Conservation (phyloP, 2,329 filamentous ascomycete species). For the Neofusicoccum umdonicola region DNA sequence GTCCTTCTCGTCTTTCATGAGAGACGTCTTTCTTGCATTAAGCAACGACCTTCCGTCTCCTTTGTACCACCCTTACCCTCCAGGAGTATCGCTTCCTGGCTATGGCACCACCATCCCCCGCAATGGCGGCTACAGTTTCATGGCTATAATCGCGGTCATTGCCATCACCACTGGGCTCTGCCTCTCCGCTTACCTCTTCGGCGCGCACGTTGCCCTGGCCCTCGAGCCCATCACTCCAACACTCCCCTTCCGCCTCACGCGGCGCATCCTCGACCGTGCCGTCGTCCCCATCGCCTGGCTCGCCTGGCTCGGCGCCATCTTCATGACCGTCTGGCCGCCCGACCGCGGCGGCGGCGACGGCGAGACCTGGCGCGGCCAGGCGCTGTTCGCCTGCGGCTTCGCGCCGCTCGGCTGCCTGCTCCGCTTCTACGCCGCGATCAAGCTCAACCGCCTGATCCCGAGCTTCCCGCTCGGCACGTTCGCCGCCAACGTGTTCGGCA, state of each 20-base stretch:
- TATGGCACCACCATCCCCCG: constrained; percentile 44
- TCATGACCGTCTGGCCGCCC: constrained; percentile 71
- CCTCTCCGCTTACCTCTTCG: constrained; percentile 66
- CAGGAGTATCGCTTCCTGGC: constrained; percentile 29
- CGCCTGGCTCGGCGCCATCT: constrained; percentile 73
- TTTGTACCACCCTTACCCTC: constrained; percentile 37
- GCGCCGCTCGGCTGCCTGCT: constrained; percentile 75
- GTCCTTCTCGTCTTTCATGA: constrained; percentile 81
- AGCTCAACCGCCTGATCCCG: constrained; percentile 65
- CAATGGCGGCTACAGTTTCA: constrained; percentile 75
- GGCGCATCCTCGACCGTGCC: constrained; percentile 62
- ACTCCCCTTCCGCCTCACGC: constrained; percentile 56
- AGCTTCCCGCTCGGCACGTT: constrained; percentile 87
- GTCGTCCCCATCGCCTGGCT: constrained; percentile 66
- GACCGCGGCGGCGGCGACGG: constrained; percentile 41
- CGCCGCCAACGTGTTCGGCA: constrained; percentile 74
- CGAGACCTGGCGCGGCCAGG: constrained; percentile 71
- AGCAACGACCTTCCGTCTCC: constrained; percentile 68
- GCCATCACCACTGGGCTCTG: constrained; percentile 70
- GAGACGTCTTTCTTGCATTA: constrained; percentile 75
- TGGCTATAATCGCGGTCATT: constrained; percentile 75
- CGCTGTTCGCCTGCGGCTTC: constrained; percentile 75
- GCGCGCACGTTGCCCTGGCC: constrained; percentile 70
- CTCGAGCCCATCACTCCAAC: constrained; percentile 59
- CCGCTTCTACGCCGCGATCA: constrained; percentile 69